Conservation (phyloP, 257 asterid species). For the Solanum arcanum region DNA sequence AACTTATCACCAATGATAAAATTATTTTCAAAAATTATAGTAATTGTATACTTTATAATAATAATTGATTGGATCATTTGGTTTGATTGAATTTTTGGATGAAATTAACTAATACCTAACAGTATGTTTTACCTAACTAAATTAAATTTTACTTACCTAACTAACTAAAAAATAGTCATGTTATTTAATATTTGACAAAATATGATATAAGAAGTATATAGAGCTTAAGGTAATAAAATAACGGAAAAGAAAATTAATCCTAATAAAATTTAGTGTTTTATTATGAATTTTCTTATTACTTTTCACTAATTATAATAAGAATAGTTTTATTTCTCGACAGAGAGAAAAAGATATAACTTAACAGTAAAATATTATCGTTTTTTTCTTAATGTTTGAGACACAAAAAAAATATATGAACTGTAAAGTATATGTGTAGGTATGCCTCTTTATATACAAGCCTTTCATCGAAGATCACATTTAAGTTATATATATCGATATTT, state of each 20-base stretch:
- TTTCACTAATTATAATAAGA: background rate
- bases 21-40: background rate
- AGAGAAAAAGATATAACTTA: background rate
- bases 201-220: background rate
- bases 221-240: background rate
- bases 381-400: background rate
- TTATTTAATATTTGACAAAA: background rate
- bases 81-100: background rate
- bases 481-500: background rate
- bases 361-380: background rate
- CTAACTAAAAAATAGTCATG: background rate
- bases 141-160: background rate
- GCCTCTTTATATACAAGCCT: background rate
- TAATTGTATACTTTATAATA: background rate
- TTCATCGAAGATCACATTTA: background rate
- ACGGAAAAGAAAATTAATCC: background rate
- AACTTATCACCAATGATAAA: background rate
- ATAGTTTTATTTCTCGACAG: background rate
- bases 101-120: background rate
- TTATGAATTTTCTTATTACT: background rate
- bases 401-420: background rate
- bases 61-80: background rate
- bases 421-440: background rate
- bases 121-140: background rate
- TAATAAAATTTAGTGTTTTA: background rate